Percentiles rank a stretch among this genome's conserved stretches.
These are phyloP conservation scores for Colletotrichum abscissum DNA, from an alignment of 2,329 filamentous ascomycete genomes.

Conservation along the genomic window DNA sequence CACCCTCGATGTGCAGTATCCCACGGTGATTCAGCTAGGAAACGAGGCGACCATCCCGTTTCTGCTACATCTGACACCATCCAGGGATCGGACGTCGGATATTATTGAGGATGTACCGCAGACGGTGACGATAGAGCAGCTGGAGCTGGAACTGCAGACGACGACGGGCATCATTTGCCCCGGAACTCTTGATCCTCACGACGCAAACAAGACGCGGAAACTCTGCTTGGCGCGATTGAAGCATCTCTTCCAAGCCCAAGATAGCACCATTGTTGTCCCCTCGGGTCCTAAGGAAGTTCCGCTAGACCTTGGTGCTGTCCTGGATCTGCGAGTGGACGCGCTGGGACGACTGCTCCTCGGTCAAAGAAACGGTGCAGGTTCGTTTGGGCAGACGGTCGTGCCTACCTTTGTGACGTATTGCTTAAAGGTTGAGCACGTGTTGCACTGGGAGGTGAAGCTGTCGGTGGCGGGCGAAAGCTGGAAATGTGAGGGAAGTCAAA, in stretches of 20 bases:
- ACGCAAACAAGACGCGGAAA: conserved; percentile 13
- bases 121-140: conserved; percentile 30
- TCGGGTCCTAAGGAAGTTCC: not conserved
- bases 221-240: not conserved
- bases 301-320: not conserved
- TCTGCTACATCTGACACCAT: conserved; percentile 33
- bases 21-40: conserved; percentile 44
- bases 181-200: conserved; percentile 14
- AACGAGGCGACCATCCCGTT: conserved; percentile 40
- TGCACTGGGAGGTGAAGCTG: conserved; percentile 4
- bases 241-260: not conserved
- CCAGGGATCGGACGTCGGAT: conserved; percentile 32
- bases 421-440: not conserved
- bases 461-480: not conserved
- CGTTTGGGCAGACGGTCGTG: not conserved
- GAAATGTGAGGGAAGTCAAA: conserved; percentile 6
- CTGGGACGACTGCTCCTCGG: not conserved
- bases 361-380: not conserved
- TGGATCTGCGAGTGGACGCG: conserved; percentile 1
- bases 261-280: not conserved
- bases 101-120: conserved; percentile 31
- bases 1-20: conserved; percentile 40
- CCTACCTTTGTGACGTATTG: conserved; percentile 10
- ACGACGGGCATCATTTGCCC: conserved; percentile 34
- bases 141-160: conserved; percentile 36